Evolutionary conservation across 2,329 filamentous ascomycete species (phyloP), one percentile per base, ranked within the genome.

Genomic region (Xylariaceae sp.): DNA sequence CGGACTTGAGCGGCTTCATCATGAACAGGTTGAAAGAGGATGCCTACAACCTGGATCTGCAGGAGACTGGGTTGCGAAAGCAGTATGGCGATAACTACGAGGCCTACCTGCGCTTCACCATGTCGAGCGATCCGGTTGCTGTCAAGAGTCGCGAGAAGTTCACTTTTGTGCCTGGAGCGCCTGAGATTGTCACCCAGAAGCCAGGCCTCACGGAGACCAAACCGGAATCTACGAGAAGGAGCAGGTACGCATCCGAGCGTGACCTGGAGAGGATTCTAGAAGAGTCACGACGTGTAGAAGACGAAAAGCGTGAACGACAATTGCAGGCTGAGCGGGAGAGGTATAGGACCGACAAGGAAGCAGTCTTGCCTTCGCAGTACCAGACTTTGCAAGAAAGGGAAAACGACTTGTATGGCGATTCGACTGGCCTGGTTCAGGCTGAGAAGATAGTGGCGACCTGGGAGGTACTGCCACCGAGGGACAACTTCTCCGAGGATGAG

Each of bases 401-500:
- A 24, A 67, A 70, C 33, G 66, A 67, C 14, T 64, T 70, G 30
- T 88, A 78, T 47, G 65, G 71, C 27, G 82, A 90, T 53, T 72
- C 64, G 3, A 78, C 80, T 11, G 80, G 82, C 19, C 70, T 73
- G 29, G 67, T 81, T 15, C 69, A 77, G 15, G 70, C 80, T 14
- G 75, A 81, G 33, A 72, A 75, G 50, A 75, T 85, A 10, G 77
- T 88, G 7, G 67, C 75, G 3, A 68, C 76, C 11, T 88, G 83
- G 66, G 75, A 85, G 37, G 80, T 84, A 31, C 68, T 86, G 29
- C 80, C 83, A 10, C 79, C 80, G 4, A 65, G 78, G 33, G 78
- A 86, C 52, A 85, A 87, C 50, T 90, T 89, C 57, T 83, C 75
- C 0, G 67, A 75, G 13, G 75, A 82, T 42, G 85, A 92, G 55